Evolutionary conservation across 441 rosid species (phyloP).

Genomic region (Macaranga tanarius): DNA sequence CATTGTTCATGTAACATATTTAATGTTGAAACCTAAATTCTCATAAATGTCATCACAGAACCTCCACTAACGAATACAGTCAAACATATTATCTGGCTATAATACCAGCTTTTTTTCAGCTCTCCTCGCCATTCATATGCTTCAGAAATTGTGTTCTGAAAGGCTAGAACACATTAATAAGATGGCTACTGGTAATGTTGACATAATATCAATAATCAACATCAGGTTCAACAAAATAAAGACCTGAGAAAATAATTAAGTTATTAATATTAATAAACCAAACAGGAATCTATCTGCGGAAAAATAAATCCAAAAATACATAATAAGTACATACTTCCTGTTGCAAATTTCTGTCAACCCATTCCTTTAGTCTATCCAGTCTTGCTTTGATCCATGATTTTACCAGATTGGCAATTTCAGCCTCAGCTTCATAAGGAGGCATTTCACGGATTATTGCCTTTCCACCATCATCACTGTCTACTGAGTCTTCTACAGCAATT

Average conservation of each 20-base stretch:
- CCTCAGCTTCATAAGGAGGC: conserved; percentile 95
- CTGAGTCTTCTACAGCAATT: conserved; percentile 98
- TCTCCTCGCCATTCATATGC: background rate
- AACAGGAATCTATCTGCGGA: conserved; percentile 4
- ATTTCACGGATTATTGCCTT: conserved; percentile 96
- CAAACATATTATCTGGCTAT: background rate
- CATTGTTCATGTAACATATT: background rate
- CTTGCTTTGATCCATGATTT: conserved; percentile 81
- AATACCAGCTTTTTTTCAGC: background rate
- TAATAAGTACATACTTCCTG: conserved; percentile 62
- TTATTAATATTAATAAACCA: background rate
- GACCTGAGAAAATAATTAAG: background rate
- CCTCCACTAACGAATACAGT: background rate
- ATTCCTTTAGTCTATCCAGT: conserved; percentile 80
- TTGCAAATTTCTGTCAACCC: conserved; percentile 86
- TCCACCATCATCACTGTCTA: conserved; percentile 97
- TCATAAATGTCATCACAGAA: conserved; percentile 8
- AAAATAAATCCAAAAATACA: background rate
- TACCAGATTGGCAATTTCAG: conserved; percentile 83
- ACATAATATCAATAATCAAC: background rate
- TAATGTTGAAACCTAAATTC: conserved; percentile 6
- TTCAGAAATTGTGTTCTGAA: background rate
- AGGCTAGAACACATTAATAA: background rate
- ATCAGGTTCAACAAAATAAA: background rate
- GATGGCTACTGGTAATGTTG: background rate